Base-by-base conservation (phyloP, 2,329 filamentous ascomycete genomes). In the Chrysoporthe deuterocubensis region DNA sequence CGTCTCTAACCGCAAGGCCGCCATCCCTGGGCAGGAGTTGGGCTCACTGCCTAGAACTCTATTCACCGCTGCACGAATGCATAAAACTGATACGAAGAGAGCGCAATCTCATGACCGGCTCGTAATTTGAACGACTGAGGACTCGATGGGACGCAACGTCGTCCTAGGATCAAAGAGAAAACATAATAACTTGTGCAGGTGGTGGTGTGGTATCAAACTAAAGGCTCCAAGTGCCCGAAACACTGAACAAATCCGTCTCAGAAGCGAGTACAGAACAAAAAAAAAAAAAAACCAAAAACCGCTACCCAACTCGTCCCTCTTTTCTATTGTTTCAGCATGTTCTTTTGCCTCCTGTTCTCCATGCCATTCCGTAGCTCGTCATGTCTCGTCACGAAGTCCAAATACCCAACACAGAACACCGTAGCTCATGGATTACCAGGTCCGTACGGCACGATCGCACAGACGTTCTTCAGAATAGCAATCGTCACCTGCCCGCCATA, bases 171-270 rank as follows among this genome's bases (percentile, higher is more conserved):
- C 1, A 21, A 40, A 40, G 26, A 52, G 46, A 43, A 54, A 16
- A 54, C n/a, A 54, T 54, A 37, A 64, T 16, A 32, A 40, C 56
- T 44, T 67, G 54, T 62, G 67, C 62, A 64, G 42, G 21, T 42
- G 52, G 60, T 62, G 59, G 65, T 67, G 65, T 69, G 67, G 67
- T 69, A 67, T 69, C 62, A 69, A 65, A 48, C 62, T 44, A 32
- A 26, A 37, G 34, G 58, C 34, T 56, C 64, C 4, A 57, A 67
- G 59, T 42, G 58, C 40, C 60, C n/a, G 32, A 54, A 66, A 59
- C 43, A n/a, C 2, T 37, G 57, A 59, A 54, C 43, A 59, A 64
- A 42, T 48, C 58, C 48, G 58, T 16, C 50, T 52, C 46, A 57
- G 46, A 61, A 50, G 54, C 52, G 48, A 64, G 59, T 37, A 62